These are phyloP conservation scores for Thinopyrum elongatum DNA, from an alignment of 176 grass and related monocot genomes.

Conservation along the genomic window DNA sequence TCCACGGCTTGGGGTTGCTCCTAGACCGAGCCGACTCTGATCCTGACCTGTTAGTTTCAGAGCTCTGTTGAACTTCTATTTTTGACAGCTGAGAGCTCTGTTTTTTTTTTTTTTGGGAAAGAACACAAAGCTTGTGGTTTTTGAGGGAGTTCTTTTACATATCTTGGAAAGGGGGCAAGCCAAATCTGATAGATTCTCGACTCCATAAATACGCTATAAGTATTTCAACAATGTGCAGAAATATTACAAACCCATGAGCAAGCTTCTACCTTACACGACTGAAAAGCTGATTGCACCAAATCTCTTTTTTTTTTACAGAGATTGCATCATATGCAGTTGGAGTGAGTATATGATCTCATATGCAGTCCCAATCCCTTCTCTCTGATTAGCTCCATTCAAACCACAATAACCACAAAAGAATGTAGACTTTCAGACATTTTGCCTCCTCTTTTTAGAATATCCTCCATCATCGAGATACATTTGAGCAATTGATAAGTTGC, in stretches of 20 bases:
- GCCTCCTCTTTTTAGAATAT: neutral
- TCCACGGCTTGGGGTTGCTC: constrained; percentile 56
- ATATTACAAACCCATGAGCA: neutral
- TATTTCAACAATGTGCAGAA: neutral
- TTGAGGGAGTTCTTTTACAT: neutral
- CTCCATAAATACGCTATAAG: neutral
- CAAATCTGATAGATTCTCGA: neutral
- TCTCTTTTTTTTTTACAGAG: neutral
- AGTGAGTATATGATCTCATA: neutral
- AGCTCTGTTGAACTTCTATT: constrained; percentile 20
- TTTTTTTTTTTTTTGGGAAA: neutral
- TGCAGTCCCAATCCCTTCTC: neutral
- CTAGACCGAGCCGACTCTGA: constrained; percentile 32
- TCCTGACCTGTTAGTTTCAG: constrained; percentile 33
- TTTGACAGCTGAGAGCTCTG: neutral
- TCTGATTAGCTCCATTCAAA: neutral
- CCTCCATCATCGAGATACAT: neutral
- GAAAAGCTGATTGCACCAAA: neutral
- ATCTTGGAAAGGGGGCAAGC: neutral
- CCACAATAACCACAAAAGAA: neutral
- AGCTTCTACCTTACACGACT: neutral
- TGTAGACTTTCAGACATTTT: neutral
- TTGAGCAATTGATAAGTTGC: neutral
- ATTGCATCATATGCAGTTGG: neutral
- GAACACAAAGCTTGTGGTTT: neutral